These are phyloP conservation scores for Leishmania mexicana DNA, from an alignment of 208 protist species.

Conservation along the genomic window DNA sequence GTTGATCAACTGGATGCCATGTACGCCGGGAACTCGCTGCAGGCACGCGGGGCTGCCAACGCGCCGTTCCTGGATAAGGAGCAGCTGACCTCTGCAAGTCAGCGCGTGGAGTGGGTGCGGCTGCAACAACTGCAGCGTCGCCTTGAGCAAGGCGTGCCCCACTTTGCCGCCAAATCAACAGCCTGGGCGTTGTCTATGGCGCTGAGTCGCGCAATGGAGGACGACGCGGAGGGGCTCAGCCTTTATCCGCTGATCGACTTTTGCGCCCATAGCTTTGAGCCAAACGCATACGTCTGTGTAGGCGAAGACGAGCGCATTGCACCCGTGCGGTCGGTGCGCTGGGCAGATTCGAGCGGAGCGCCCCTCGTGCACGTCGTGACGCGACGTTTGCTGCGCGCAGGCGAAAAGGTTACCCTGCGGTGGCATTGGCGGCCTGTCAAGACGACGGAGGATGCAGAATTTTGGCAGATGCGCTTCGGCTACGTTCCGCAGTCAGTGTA, in stretches of 20 bases:
- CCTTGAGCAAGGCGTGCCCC: constrained; percentile 78
- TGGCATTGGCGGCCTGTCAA: constrained; percentile 48
- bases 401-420: constrained; percentile 58
- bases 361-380: constrained; percentile 69
- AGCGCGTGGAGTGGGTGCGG: constrained; percentile 72
- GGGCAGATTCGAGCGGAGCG: constrained; percentile 35
- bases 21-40: constrained; percentile 79
- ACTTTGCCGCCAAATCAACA: constrained; percentile 79
- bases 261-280: constrained; percentile 65
- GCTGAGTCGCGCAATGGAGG: constrained; percentile 58
- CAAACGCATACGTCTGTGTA: constrained; percentile 46
- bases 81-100: constrained; percentile 35
- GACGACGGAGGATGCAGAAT: constrained; percentile 67
- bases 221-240: constrained; percentile 55
- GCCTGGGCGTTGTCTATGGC: constrained; percentile 85
- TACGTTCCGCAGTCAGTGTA: constrained; percentile 50
- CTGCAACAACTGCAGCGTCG: constrained; percentile 53
- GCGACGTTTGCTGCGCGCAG: constrained; percentile 36
- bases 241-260: constrained; percentile 88
- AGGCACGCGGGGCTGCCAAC: constrained; percentile 60
- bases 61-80: constrained; percentile 74
- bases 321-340: constrained; percentile 18
- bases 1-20: constrained; percentile 56
- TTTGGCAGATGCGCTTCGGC: constrained; percentile 80
- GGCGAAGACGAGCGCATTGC: constrained; percentile 1